phyloP scores from a whole-genome alignment of 192 early-diverging fungal species.

The Dispira simplex region DNA sequence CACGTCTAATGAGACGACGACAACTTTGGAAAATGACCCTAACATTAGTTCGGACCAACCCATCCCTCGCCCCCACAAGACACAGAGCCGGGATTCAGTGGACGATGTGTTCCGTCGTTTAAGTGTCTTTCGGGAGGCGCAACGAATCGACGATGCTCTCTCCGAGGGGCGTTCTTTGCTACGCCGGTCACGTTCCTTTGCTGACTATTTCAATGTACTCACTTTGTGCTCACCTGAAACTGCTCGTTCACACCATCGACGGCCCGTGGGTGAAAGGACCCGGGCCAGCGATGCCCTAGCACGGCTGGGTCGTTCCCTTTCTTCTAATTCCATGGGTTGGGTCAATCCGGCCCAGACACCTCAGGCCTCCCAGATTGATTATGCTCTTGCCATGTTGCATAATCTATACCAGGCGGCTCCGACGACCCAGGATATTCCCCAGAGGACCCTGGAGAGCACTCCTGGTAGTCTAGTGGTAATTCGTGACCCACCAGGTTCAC shows the following conservation, averaged over 20 bases:
- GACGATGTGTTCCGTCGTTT: not conserved
- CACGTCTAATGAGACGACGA: not conserved
- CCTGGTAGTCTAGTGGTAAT: not conserved
- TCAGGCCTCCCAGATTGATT: not conserved
- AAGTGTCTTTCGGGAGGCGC: not conserved
- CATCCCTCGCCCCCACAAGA: constrained; percentile 1
- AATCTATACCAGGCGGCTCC: not conserved
- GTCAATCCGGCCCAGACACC: not conserved
- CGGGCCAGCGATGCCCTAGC: not conserved
- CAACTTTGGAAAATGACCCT: not conserved
- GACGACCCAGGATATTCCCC: not conserved
- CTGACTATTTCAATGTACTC: constrained; percentile 4
- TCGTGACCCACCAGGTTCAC: not conserved
- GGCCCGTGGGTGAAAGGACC: not conserved
- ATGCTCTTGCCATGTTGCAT: not conserved
- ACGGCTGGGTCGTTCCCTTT: not conserved
- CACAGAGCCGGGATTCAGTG: not conserved
- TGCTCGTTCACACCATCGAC: not conserved
- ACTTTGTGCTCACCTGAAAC: not conserved
- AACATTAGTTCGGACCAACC: not conserved
- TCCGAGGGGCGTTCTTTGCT: not conserved
- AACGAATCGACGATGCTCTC: not conserved
- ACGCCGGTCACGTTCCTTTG: constrained; percentile 3
- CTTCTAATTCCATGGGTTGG: not conserved
- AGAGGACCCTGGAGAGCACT: not conserved